Conservation (phyloP, 352 stramenopile genomes). For the Pythium utonaiense region DNA sequence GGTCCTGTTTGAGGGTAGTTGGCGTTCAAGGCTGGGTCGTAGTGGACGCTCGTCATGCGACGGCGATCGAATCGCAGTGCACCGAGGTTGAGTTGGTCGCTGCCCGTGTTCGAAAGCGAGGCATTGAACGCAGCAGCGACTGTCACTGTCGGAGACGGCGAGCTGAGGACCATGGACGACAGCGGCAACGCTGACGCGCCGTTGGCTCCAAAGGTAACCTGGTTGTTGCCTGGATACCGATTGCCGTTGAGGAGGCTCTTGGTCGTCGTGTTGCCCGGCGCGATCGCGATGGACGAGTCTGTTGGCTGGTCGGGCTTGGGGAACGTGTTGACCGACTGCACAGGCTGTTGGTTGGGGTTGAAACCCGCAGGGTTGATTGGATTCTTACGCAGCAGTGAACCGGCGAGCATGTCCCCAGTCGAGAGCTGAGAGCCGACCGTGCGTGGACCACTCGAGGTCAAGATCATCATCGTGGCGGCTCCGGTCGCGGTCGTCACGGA, state of each 20-base stretch:
- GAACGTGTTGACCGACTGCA: slow-evolving; percentile 28
- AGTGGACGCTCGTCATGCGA: slow-evolving; percentile 49
- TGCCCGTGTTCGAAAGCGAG: slow-evolving; percentile 20
- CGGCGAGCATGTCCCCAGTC: slow-evolving; percentile 36
- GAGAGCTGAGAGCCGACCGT: slow-evolving; percentile 26
- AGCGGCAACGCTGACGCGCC: not conserved
- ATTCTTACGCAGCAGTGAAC: slow-evolving; percentile 46
- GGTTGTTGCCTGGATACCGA: slow-evolving; percentile 1
- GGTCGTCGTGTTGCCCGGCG: slow-evolving; percentile 41
- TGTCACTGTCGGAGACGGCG: slow-evolving; percentile 35
- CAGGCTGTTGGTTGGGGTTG: slow-evolving; percentile 18
- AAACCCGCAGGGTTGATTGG: slow-evolving; percentile 19
- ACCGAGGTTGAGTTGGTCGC: slow-evolving; percentile 36
- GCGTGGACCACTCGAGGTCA: slow-evolving; percentile 2
- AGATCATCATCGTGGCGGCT: slow-evolving; percentile 14
- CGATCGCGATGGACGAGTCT: slow-evolving; percentile 42
- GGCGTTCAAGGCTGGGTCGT: slow-evolving; percentile 38
- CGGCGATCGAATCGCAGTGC: slow-evolving; percentile 41
- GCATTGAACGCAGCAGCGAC: slow-evolving; percentile 43
- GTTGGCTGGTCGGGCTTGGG: slow-evolving; percentile 37
- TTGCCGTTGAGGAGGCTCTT: slow-evolving; percentile 32
- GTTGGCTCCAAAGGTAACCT: not conserved
- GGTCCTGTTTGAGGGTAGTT: slow-evolving; percentile 8
- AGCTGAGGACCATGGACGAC: slow-evolving; percentile 9
- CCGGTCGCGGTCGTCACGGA: not conserved